Evolutionary conservation across 768 basidiomycete genomes (phyloP).

Genomic region (Termitomyces sp.): DNA sequence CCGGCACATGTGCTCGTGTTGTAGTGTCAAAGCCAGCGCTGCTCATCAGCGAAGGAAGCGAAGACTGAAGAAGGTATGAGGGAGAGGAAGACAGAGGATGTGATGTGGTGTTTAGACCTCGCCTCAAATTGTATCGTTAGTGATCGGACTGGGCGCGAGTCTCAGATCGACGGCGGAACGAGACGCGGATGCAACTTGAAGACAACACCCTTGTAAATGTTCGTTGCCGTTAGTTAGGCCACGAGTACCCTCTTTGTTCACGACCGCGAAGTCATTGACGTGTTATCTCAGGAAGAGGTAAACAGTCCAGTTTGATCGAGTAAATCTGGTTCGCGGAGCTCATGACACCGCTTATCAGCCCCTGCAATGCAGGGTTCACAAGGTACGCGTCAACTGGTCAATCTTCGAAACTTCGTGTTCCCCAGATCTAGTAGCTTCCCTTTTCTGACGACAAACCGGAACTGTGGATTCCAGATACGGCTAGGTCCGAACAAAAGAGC

Average conservation of each 20-base stretch:
- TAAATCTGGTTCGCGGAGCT: slow-evolving; percentile 41
- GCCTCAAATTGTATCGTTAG: slow-evolving; percentile 24
- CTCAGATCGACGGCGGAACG: slow-evolving; percentile 44
- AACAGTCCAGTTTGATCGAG: slow-evolving; percentile 39
- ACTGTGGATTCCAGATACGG: slow-evolving; percentile 48
- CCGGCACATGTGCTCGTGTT: slow-evolving; percentile 16
- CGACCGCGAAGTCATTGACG: slow-evolving; percentile 36
- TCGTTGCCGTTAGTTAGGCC: slow-evolving; percentile 24
- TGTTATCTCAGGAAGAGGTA: slow-evolving; percentile 42
- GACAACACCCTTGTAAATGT: slow-evolving; percentile 28
- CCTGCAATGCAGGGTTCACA: slow-evolving; percentile 40
- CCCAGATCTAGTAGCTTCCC: slow-evolving; percentile 35
- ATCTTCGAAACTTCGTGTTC: slow-evolving; percentile 43
- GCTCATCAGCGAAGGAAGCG: slow-evolving; percentile 23
- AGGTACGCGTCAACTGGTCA: slow-evolving; percentile 38
- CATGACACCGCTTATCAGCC: slow-evolving; percentile 42
- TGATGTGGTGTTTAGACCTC: slow-evolving; percentile 16
- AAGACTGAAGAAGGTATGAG: slow-evolving; percentile 11
- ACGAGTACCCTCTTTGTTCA: slow-evolving; percentile 34
- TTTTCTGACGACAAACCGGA: slow-evolving; percentile 37
- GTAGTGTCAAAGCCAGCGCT: slow-evolving; percentile 21
- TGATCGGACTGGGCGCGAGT: slow-evolving; percentile 39
- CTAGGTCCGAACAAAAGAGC: slow-evolving; percentile 40
- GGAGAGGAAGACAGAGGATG: background rate
- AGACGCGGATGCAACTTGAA: slow-evolving; percentile 38